A percentile compares a stretch with the other conserved stretches of the same genome.
Conservation (phyloP, 2,329 filamentous ascomycete species). For the Colletotrichum shisoi region DNA sequence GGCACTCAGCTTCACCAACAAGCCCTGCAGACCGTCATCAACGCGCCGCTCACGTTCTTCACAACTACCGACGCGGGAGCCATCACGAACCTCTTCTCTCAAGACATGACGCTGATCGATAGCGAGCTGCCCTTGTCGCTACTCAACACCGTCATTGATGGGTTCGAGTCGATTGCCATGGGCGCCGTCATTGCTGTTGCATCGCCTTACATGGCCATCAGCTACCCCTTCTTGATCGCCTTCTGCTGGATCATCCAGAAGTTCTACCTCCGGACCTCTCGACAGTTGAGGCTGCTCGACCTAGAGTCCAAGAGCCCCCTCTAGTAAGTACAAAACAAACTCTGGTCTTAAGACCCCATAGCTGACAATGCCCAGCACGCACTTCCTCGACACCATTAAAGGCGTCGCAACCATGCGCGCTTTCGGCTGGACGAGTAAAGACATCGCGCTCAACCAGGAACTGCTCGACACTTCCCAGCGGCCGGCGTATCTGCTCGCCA, state of each 20-base stretch:
- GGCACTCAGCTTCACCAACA: slow-evolving; percentile 42
- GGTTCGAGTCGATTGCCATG: slow-evolving; percentile 48
- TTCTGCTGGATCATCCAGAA: slow-evolving; percentile 59
- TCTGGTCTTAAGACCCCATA: neutral
- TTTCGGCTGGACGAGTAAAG: slow-evolving; percentile 59
- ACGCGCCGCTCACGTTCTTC: slow-evolving; percentile 51
- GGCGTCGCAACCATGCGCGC: slow-evolving; percentile 62
- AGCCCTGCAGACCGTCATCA: slow-evolving; percentile 41
- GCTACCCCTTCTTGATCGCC: slow-evolving; percentile 55
- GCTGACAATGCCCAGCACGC: slow-evolving; percentile 42
- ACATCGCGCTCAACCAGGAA: slow-evolving; percentile 54
- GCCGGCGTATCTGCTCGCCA: slow-evolving; percentile 63
- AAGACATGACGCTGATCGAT: slow-evolving; percentile 51
- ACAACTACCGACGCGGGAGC: slow-evolving; percentile 49
- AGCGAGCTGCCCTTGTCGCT: slow-evolving; percentile 46
- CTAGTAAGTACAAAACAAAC: slow-evolving; percentile 50
- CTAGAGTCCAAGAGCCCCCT: slow-evolving; percentile 64
- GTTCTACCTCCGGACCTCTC: slow-evolving; percentile 64
- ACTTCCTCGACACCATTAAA: slow-evolving; percentile 61
- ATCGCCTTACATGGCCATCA: slow-evolving; percentile 54
- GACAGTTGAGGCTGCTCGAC: slow-evolving; percentile 64
- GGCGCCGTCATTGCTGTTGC: slow-evolving; percentile 52
- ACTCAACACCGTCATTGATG: slow-evolving; percentile 41
- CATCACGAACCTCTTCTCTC: slow-evolving; percentile 52
- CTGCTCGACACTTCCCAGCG: slow-evolving; percentile 61